These are phyloP conservation scores for Myriosclerotinia scirpicola DNA, from an alignment of 2,329 filamentous ascomycete genomes.

Conservation along the genomic window DNA sequence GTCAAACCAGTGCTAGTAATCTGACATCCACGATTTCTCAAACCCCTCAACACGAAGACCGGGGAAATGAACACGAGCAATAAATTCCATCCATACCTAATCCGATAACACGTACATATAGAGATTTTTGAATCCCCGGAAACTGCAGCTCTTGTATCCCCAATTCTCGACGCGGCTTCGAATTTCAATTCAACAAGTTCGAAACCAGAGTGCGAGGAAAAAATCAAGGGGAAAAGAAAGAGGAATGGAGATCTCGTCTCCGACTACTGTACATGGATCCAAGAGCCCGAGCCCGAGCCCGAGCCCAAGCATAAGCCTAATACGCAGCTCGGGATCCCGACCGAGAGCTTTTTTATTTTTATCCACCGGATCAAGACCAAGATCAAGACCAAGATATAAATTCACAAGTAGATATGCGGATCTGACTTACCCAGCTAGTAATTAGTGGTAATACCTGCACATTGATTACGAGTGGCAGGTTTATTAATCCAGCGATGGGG, in stretches of 20 bases:
- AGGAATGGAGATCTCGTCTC: conserved; percentile 40
- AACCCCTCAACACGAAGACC: conserved; percentile 22
- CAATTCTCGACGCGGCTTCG: conserved; percentile 37
- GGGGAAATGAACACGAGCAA: conserved; percentile 18
- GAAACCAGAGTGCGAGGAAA: conserved; percentile 30
- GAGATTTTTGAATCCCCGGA: conserved; percentile 43
- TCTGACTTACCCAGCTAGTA: no score
- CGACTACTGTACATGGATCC: conserved; percentile 31
- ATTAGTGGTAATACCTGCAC: no score
- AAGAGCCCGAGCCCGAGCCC: conserved; percentile 46
- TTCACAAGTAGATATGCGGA: no score
- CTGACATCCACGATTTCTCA: no score
- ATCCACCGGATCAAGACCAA: no score
- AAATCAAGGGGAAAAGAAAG: conserved; percentile 40
- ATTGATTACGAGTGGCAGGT: no score
- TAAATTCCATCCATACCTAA: conserved; percentile 24
- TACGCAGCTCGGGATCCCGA: conserved; percentile 42
- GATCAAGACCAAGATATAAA: no score
- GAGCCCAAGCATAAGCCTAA: conserved; percentile 45
- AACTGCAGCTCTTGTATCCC: conserved; percentile 44
- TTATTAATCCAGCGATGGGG: no score
- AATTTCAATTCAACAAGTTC: neutral
- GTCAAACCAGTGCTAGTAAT: no score
- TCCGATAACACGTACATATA: conserved; percentile 44
- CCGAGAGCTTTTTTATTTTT: conserved; percentile 25